Percentiles rank a stretch among this genome's conserved stretches.
These are phyloP conservation scores for Teratosphaeria epicoccoides DNA, from an alignment of 2,329 filamentous ascomycete species.

Conservation along the genomic window DNA sequence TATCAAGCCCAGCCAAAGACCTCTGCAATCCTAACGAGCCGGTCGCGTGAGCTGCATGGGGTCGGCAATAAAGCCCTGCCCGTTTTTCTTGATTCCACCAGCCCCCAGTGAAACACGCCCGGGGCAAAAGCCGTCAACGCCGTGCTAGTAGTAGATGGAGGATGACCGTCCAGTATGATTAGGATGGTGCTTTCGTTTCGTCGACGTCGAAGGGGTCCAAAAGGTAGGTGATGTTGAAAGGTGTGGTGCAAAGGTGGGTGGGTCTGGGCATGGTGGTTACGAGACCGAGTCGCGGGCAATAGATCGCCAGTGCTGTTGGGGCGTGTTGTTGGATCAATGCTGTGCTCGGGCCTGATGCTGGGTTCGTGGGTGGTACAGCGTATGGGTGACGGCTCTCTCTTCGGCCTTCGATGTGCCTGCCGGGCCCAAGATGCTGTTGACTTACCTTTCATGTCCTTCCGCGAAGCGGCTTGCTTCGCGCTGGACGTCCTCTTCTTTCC, in stretches of 20 bases:
- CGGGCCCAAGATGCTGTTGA: conserved; percentile 3
- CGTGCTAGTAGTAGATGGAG: background rate
- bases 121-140: background rate
- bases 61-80: background rate
- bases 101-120: background rate
- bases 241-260: conserved; percentile 3
- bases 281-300: conserved; percentile 6
- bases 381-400: background rate
- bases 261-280: background rate
- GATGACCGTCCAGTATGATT: background rate
- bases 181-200: conserved; percentile 8
- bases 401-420: background rate
- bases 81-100: too few species aligned
- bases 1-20: background rate
- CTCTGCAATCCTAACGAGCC: background rate
- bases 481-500: conserved; percentile 3
- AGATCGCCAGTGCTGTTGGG: conserved; percentile 7
- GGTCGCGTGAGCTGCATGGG: background rate
- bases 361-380: conserved; percentile 2
- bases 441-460: conserved; percentile 7
- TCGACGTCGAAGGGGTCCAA: conserved; percentile 18
- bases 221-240: conserved; percentile 6
- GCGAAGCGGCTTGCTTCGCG: background rate
- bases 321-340: conserved; percentile 13
- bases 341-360: conserved; percentile 12